Percentiles rank a stretch among this genome's conserved stretches.
Evolutionary conservation across 2,329 filamentous ascomycete genomes (phyloP).

Genomic region (Cadophora luteo-olivacea): DNA sequence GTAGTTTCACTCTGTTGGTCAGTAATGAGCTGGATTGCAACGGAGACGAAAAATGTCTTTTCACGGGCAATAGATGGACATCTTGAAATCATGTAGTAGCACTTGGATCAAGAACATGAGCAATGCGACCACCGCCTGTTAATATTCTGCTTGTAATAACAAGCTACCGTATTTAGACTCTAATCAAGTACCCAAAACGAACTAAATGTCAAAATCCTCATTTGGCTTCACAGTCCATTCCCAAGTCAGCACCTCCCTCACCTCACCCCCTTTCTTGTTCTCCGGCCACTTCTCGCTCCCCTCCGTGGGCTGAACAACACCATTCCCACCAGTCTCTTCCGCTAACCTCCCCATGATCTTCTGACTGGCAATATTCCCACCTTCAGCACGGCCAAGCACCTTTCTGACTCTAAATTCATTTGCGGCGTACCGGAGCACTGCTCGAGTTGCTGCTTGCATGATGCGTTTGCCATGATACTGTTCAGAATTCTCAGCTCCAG

Average conservation of each 20-base stretch:
- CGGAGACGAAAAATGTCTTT: background rate
- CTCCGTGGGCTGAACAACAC: background rate
- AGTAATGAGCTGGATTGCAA: background rate
- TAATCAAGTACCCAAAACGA: background rate
- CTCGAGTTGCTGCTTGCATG: slow-evolving; percentile 9
- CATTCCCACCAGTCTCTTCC: slow-evolving; percentile 1
- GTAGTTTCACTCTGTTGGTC: too few relatives aligned
- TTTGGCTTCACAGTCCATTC: background rate
- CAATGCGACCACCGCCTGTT: too few relatives aligned
- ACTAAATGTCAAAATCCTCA: background rate
- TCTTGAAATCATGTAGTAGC: too few relatives aligned
- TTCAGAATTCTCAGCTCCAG: background rate
- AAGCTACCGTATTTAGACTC: background rate
- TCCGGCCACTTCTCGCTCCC: slow-evolving; percentile 14
- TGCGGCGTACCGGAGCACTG: background rate
- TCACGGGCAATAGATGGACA: background rate
- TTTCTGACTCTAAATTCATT: background rate
- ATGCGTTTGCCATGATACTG: slow-evolving; percentile 12
- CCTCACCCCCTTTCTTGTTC: slow-evolving; percentile 6
- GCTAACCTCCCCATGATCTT: slow-evolving; percentile 10
- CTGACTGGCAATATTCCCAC: slow-evolving; percentile 7
- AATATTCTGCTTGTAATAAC: too few relatives aligned
- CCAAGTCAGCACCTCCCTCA: slow-evolving; percentile 8
- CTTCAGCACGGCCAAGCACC: slow-evolving; percentile 7
- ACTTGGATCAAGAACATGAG: too few relatives aligned